These are phyloP conservation scores for Myxozyma geophila DNA, from an alignment of 805 yeast genomes.

Conservation along the genomic window DNA sequence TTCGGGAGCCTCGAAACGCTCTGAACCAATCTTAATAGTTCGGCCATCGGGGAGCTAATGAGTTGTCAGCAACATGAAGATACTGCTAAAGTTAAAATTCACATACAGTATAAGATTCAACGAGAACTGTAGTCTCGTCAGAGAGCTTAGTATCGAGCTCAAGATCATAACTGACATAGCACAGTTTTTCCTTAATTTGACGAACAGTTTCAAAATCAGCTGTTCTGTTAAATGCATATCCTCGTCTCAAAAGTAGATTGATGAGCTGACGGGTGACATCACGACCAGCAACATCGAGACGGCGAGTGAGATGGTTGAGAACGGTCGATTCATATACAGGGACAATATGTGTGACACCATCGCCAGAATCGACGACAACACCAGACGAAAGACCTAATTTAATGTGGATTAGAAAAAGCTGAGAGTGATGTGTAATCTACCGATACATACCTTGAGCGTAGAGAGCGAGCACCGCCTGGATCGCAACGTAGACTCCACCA, in stretches of 20 bases:
- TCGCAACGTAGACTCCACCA: conserved; percentile 93
- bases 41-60: conserved; percentile 96
- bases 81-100: not conserved
- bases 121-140: conserved; percentile 92
- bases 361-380: conserved; percentile 98
- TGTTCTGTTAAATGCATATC: conserved; percentile 96
- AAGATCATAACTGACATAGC: conserved; percentile 93
- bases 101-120: conserved; percentile 62
- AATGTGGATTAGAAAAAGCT: not conserved
- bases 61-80: not conserved
- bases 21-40: conserved; percentile 89
- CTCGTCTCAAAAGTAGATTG: conserved; percentile 87
- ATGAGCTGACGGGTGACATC: conserved; percentile 97
- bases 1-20: conserved; percentile 95
- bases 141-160: conserved; percentile 86
- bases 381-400: conserved; percentile 70
- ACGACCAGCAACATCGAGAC: conserved; percentile 97
- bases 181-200: conserved; percentile 94
- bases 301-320: conserved; percentile 87
- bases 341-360: conserved; percentile 97
- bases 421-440: not conserved
- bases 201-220: conserved; percentile 97
- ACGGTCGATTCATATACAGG: conserved; percentile 98
- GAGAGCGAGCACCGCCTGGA: conserved; percentile 96
- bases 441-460: conserved; percentile 79